phyloP scores from a whole-genome alignment of 164 flowering plant genomes.

The Saururus chinensis region DNA sequence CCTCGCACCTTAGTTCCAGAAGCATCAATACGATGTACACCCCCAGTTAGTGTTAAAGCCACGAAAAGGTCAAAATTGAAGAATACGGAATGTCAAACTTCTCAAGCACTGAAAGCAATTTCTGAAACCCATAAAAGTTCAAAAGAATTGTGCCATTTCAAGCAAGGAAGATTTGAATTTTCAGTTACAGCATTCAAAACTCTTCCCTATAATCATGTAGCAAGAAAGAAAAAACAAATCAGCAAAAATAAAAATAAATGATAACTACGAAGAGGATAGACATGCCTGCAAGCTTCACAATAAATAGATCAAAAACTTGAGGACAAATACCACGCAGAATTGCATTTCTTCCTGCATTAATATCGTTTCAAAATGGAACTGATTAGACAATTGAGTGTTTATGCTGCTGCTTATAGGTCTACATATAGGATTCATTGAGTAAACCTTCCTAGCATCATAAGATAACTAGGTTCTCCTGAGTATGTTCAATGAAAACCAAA shows the following conservation, averaged over 20 bases:
- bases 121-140: background rate
- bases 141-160: background rate
- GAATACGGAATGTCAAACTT: background rate
- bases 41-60: constrained; percentile 89
- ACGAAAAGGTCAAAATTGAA: constrained; percentile 27
- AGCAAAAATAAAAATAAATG: background rate
- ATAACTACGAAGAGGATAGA: background rate
- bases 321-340: constrained; percentile 88
- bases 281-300: constrained; percentile 93
- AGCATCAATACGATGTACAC: constrained; percentile 94
- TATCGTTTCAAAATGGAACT: background rate
- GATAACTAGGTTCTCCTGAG: too few relatives aligned
- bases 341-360: constrained; percentile 70
- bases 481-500: too few relatives aligned
- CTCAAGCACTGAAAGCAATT: background rate
- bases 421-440: too few relatives aligned
- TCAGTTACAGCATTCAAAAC: background rate
- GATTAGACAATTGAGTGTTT: background rate
- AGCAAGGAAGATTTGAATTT: background rate
- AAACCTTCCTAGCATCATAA: too few relatives aligned
- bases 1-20: constrained; percentile 97
- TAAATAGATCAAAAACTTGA: constrained; percentile 92
- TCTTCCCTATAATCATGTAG: background rate
- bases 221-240: too few relatives aligned
- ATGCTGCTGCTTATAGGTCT: too few relatives aligned